Base-by-base conservation (phyloP, 345 rosid genomes). In the Salix dunnii region DNA sequence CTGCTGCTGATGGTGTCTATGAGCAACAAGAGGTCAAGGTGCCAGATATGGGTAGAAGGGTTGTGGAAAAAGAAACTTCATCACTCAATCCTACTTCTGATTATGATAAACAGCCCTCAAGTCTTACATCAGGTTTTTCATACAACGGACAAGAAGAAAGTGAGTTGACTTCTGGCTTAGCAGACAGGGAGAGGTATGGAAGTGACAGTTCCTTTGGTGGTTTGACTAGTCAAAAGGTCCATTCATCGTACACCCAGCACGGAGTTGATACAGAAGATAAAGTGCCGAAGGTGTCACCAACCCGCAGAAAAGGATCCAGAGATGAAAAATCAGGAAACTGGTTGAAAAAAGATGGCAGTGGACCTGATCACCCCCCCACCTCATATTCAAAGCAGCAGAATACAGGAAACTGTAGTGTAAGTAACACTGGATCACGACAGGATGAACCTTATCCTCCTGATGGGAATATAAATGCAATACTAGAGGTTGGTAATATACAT, bases 271-370 rank as follows among this genome's bases (percentile, higher is more conserved):
- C 83, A 43, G 96, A 89, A 87, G 99, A 93, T 79, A 93, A 89
- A 86, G 89, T 88, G 77, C 92, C 81, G 77, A 90, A 90, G 85
- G 91, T 86, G 55, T 93, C 98, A 21, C 98, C 96, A 2, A 91
- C 99, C 70, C 90, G 86, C 55, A 87, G 94, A 77, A 93, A 92
- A 93, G 93, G 73, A 74, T 67, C 79, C 3, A 86, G 89, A 81
- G 97, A 93, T 64, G 99, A 93, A 82, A 93, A 90, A 83, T 70
- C 68, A 21, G 91, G 86, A 68, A 90, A 80, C 83, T 84, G 74
- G 85, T 64, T 64, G 70, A 91, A 83, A 78, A 88, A 85, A 82
- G 97, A 92, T 21, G 81, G 74, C 72, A 74, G 82, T 36, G 85
- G 83, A 69, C 79, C 92, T 64, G 93, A 93, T 78, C n/a, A n/a